These are phyloP conservation scores for Leishmania guyanensis DNA, from an alignment of 208 protist species.

Conservation along the genomic window DNA sequence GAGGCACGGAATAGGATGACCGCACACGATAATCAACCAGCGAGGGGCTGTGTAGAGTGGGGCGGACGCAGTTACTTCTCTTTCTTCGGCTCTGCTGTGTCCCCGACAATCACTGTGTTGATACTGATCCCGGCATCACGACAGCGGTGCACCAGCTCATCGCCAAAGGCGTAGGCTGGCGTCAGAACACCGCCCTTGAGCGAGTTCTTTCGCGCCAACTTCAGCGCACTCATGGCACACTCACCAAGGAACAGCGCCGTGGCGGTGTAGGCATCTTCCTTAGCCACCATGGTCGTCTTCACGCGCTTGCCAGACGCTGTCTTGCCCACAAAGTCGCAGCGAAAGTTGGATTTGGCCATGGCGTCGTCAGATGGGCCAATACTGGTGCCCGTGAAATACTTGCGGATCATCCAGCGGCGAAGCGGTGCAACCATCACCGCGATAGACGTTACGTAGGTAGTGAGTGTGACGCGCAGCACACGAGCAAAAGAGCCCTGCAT, in stretches of 20 bases:
- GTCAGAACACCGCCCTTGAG: slow-evolving; percentile 72
- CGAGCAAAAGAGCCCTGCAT: slow-evolving; percentile 39
- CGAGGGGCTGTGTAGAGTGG: background rate
- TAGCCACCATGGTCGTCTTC: slow-evolving; percentile 29
- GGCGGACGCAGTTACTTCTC: background rate
- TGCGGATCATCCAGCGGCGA: slow-evolving; percentile 39
- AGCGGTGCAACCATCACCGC: slow-evolving; percentile 44
- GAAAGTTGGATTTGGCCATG: slow-evolving; percentile 51
- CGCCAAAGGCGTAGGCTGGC: slow-evolving; percentile 63
- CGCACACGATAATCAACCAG: background rate
- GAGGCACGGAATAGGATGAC: background rate
- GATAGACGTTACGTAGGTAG: slow-evolving; percentile 23
- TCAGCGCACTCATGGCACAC: slow-evolving; percentile 52
- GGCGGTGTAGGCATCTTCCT: slow-evolving; percentile 70
- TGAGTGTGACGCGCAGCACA: slow-evolving; percentile 30
- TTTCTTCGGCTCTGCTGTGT: slow-evolving; percentile 12
- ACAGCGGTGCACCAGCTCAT: slow-evolving; percentile 48
- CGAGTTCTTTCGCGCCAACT: slow-evolving; percentile 37
- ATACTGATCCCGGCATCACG: slow-evolving; percentile 43
- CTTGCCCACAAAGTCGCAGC: slow-evolving; percentile 53
- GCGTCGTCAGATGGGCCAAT: slow-evolving; percentile 49
- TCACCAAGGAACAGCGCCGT: slow-evolving; percentile 70
- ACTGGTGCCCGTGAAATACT: slow-evolving; percentile 36
- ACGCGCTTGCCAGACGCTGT: slow-evolving; percentile 52
- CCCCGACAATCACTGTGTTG: slow-evolving; percentile 16